Evolutionary conservation across 805 yeast species (phyloP).

Genomic region (Candida pini): DNA sequence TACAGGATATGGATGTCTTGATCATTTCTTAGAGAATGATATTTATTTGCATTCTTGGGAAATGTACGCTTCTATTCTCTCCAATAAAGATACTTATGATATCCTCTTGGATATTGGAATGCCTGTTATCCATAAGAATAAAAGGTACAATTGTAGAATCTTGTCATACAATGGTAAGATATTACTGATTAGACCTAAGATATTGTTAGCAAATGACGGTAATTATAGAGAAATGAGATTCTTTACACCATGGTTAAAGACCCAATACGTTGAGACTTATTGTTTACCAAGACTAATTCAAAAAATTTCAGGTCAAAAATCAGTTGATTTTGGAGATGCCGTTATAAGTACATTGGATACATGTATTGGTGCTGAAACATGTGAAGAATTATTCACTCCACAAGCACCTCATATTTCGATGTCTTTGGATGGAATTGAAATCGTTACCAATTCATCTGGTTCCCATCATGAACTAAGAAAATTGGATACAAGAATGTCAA

Average conservation of each 20-base stretch:
- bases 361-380: slow-evolving; percentile 93
- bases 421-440: slow-evolving; percentile 96
- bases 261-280: slow-evolving; percentile 67
- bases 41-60: slow-evolving; percentile 91
- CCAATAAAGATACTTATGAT: slow-evolving; percentile 62
- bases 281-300: slow-evolving; percentile 67
- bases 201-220: slow-evolving; percentile 95
- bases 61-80: slow-evolving; percentile 73
- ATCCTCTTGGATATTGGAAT: slow-evolving; percentile 88
- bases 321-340: slow-evolving; percentile 86
- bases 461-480: slow-evolving; percentile 97
- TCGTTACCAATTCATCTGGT: slow-evolving; percentile 91
- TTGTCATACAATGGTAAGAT: slow-evolving; percentile 75
- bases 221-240: slow-evolving; percentile 97
- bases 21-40: slow-evolving; percentile 90
- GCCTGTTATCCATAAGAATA: slow-evolving; percentile 85
- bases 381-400: slow-evolving; percentile 97
- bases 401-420: slow-evolving; percentile 88
- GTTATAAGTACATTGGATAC: slow-evolving; percentile 80
- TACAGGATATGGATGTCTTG: slow-evolving; percentile 91
- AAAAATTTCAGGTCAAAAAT: slow-evolving; percentile 57
- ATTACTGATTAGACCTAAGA: slow-evolving; percentile 83
- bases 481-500: slow-evolving; percentile 73
- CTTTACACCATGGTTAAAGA: slow-evolving; percentile 90
- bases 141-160: slow-evolving; percentile 87